Evolutionary conservation across 495 filamentous ascomycete species (phyloP), one percentile per base, ranked within the genome.

Genomic region (Hypoxylon rickii): DNA sequence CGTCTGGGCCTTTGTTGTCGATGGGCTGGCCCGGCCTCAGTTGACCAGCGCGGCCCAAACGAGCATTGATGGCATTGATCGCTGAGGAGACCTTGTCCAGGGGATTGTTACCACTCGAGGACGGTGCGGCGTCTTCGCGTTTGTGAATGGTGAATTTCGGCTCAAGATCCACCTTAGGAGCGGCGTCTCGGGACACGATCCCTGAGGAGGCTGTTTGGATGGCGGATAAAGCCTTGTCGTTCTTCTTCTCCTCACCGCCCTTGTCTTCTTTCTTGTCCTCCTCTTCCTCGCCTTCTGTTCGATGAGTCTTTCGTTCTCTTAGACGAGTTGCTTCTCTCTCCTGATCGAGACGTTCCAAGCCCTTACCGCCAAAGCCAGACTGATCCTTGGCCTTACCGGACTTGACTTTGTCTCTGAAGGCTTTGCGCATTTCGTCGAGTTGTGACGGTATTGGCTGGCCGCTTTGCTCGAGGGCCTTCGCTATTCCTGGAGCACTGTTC

Each of bases 1-100:
- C 94, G 74, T 99, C 94, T 10, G 94, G 94, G 3, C 94, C 94
- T 69, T 96, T 96, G 70, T 99, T 99, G 76, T 99, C 94, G 66
- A 97, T 96, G 13, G 95, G 94, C 40, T 96, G 90, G 4, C 94
- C 95, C 2, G 87, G 86, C 59, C 93, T 86, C 62, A 96, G 83
- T 63, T 91, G 88, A 49, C 90, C 89, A 24, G 89, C 88, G 53
- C 89, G 86, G 62, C 89, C 93, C 16, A 98, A 76, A 50, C 93
- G 90, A 32, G 86, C 84, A 68, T 95, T 85, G 67, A 97, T 96
- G 66, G 85, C 86, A 51, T 87, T 89, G 59, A 91, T 91, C 5
- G 92, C 94, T 22, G 83, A 86, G 32, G 84, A 85, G 45, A 95
- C 94, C 70, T 89, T 88, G 64, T 93, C 92, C 52, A 96, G 75